Evolutionary conservation across 2,329 filamentous ascomycete genomes (phyloP).

Genomic region (Teratosphaeria nubilosa): DNA sequence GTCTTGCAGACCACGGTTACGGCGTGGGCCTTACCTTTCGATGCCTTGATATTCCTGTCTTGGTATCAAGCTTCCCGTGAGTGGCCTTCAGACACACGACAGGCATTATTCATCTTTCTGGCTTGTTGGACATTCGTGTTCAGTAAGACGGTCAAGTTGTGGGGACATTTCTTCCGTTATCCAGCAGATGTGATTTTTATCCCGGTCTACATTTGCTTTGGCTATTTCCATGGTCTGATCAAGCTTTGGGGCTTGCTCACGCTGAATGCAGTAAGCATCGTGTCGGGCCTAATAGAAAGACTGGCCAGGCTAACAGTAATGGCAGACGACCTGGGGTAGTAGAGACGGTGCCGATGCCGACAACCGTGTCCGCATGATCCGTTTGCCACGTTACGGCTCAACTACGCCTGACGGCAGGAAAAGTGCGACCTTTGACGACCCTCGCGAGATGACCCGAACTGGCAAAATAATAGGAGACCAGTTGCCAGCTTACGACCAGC

Average conservation of each 20-base stretch:
- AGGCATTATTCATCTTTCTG: slow-evolving; percentile 49
- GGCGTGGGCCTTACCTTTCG: slow-evolving; percentile 71
- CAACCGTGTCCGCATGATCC: slow-evolving; percentile 58
- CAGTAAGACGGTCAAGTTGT: slow-evolving; percentile 83
- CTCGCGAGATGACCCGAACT: slow-evolving; percentile 1
- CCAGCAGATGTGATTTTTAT: slow-evolving; percentile 71
- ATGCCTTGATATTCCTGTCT: slow-evolving; percentile 60
- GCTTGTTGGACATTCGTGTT: slow-evolving; percentile 64
- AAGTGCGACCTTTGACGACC: slow-evolving; percentile 22
- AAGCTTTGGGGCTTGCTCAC: slow-evolving; percentile 82
- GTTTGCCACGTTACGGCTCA: slow-evolving; percentile 25
- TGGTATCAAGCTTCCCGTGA: slow-evolving; percentile 57
- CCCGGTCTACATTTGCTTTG: slow-evolving; percentile 79
- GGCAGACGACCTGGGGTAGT: slow-evolving; percentile 88
- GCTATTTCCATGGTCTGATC: slow-evolving; percentile 85
- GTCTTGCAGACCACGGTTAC: slow-evolving; percentile 88
- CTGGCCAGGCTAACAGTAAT: slow-evolving; percentile 12
- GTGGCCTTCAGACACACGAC: slow-evolving; percentile 21
- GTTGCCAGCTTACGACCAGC: slow-evolving; percentile 23
- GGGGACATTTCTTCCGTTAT: slow-evolving; percentile 76
- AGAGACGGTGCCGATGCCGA: slow-evolving; percentile 83
- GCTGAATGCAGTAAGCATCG: slow-evolving; percentile 51
- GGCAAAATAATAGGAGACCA: slow-evolving; percentile 12
- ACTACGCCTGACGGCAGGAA: slow-evolving; percentile 20
- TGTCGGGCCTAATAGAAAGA: not conserved